Percentiles rank a stretch among this genome's conserved stretches.
These are phyloP conservation scores for Ogataea paraovalis DNA, from an alignment of 805 yeast genomes.

Conservation along the genomic window DNA sequence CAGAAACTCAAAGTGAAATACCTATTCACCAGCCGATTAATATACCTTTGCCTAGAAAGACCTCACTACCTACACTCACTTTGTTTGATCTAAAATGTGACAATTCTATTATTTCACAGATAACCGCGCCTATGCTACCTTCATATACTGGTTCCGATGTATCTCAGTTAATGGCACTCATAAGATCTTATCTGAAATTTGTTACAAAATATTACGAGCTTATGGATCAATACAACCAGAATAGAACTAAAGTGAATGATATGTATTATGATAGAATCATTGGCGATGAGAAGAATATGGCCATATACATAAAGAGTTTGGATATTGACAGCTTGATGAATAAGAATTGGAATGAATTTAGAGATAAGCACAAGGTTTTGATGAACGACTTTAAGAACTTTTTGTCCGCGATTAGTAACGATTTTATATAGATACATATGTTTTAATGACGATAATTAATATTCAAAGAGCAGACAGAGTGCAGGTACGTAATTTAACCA, in stretches of 20 bases:
- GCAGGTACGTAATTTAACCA: too few relatives aligned
- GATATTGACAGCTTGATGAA: constrained; percentile 13
- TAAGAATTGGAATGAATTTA: constrained; percentile 10
- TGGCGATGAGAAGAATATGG: constrained; percentile 5
- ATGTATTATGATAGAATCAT: constrained; percentile 13
- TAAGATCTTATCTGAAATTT: constrained; percentile 9
- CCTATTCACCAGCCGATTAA: constrained; percentile 23
- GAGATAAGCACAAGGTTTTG: constrained; percentile 4
- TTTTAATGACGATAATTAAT: neutral
- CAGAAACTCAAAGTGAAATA: constrained; percentile 9
- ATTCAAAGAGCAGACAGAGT: too few relatives aligned
- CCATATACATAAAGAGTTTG: constrained; percentile 15
- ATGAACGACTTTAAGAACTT: constrained; percentile 3
- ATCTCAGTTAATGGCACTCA: neutral
- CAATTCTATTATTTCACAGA: neutral
- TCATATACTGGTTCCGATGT: constrained; percentile 2
- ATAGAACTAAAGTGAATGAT: constrained; percentile 14
- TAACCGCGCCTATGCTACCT: constrained; percentile 2
- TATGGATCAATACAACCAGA: constrained; percentile 11
- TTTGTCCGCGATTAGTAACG: neutral
- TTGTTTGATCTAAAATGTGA: constrained; percentile 18
- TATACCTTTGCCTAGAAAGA: constrained; percentile 12
- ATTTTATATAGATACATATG: neutral
- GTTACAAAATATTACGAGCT: constrained; percentile 8
- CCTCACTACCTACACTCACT: constrained; percentile 11